phyloP scores from a whole-genome alignment of 768 basidiomycete species.

The Nidularia sp. region DNA sequence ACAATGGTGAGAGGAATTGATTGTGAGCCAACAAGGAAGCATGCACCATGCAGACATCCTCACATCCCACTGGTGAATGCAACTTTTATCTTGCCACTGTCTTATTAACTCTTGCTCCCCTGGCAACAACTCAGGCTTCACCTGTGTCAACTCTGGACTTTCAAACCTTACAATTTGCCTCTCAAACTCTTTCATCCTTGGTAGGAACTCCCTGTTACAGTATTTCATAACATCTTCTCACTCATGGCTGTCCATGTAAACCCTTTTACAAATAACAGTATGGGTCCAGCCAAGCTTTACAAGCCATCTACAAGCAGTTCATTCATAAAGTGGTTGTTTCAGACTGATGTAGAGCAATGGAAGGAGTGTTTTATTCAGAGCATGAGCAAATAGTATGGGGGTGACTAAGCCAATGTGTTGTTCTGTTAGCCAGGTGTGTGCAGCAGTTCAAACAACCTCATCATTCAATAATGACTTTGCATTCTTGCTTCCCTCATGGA shows the following conservation, averaged over 20 bases:
- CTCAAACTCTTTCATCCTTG: not conserved
- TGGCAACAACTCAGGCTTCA: not conserved
- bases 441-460: not conserved
- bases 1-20: not conserved
- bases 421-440: not conserved
- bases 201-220: not conserved
- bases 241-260: slow-evolving; percentile 21
- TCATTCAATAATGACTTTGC: not conserved
- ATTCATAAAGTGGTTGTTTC: slow-evolving; percentile 15
- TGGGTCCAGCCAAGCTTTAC: slow-evolving; percentile 23
- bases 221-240: slow-evolving; percentile 23
- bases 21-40: not conserved
- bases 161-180: not conserved
- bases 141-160: not conserved
- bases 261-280: slow-evolving; percentile 21
- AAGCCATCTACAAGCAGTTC: slow-evolving; percentile 35
- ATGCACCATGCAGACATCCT: not conserved
- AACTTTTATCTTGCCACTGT: not conserved
- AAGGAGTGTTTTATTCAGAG: slow-evolving; percentile 23
- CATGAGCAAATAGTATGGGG: slow-evolving; percentile 14
- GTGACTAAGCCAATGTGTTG: slow-evolving; percentile 14
- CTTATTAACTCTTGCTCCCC: not conserved
- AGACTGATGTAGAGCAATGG: slow-evolving; percentile 21
- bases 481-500: not conserved
- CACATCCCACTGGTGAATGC: not conserved